Evolutionary conservation across 2,329 filamentous ascomycete genomes (phyloP).

Genomic region (Xylaria sp.): DNA sequence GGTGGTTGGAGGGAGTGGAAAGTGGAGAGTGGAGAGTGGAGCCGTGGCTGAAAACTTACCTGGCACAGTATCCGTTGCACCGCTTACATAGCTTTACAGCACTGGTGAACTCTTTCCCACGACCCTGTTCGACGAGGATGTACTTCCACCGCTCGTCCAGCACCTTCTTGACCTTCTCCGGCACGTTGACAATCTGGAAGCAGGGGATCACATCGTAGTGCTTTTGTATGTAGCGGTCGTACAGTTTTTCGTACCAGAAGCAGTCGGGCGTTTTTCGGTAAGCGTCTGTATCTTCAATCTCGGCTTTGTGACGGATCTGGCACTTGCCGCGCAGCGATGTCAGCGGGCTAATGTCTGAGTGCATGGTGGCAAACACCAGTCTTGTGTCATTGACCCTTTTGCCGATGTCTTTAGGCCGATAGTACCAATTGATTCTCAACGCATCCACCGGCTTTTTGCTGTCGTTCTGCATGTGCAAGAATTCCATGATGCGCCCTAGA

Average conservation of each 20-base stretch:
- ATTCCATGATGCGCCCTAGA: constrained; percentile 97
- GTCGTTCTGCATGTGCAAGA: constrained; percentile 84
- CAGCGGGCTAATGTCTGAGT: constrained; percentile 94
- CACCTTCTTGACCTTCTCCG: constrained; percentile 92
- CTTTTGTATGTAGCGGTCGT: constrained; percentile 97
- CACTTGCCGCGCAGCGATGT: constrained; percentile 95
- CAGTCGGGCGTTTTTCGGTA: constrained; percentile 87
- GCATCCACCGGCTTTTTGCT: constrained; percentile 80
- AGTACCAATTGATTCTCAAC: constrained; percentile 97
- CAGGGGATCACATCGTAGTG: constrained; percentile 98
- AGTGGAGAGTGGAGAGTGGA: constrained; percentile 13
- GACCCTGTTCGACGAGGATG: constrained; percentile 92
- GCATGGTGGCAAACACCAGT: constrained; percentile 95
- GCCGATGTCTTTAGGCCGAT: constrained; percentile 94
- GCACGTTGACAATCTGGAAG: constrained; percentile 93
- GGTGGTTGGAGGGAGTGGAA: background rate
- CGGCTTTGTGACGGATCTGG: constrained; percentile 85
- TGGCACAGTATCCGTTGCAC: constrained; percentile 90
- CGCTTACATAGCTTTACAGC: constrained; percentile 96
- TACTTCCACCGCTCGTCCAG: constrained; percentile 97
- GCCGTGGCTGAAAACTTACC: constrained; percentile 64
- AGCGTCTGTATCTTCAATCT: constrained; percentile 83
- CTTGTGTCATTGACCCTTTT: constrained; percentile 92
- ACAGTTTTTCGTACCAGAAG: constrained; percentile 98
- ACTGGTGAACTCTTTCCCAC: constrained; percentile 94